These are phyloP conservation scores for Diplotaxis tenuifolia DNA, from an alignment of 345 rosid genomes.

Conservation along the genomic window DNA sequence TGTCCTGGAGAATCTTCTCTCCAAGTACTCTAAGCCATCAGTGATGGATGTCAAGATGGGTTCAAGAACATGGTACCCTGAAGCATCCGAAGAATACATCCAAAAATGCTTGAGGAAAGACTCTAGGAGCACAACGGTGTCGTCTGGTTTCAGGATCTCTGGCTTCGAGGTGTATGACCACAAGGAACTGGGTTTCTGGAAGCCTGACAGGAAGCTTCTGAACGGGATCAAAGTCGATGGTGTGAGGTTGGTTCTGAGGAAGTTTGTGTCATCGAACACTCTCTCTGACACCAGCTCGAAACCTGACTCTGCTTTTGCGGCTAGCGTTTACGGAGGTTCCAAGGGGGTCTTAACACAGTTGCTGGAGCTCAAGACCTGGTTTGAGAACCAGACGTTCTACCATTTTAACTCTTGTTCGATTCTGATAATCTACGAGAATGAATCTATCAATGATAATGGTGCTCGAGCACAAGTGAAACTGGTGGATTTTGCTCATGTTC, in stretches of 20 bases:
- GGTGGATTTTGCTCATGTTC: constrained; percentile 90
- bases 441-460: constrained; percentile 33
- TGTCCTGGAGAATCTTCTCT: constrained; percentile 60
- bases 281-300: constrained; percentile 29
- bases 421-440: constrained; percentile 67
- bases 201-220: constrained; percentile 57
- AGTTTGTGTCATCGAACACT: constrained; percentile 75
- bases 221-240: constrained; percentile 44
- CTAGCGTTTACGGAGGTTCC: constrained; percentile 57
- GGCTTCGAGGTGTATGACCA: constrained; percentile 58
- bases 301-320: constrained; percentile 63
- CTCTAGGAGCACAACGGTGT: constrained; percentile 45
- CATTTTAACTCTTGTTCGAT: constrained; percentile 90
- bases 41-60: constrained; percentile 90
- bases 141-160: constrained; percentile 74
- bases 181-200: constrained; percentile 57
- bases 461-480: constrained; percentile 60
- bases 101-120: constrained; percentile 68
- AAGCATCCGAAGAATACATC: constrained; percentile 69
- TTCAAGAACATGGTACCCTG: constrained; percentile 92
- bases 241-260: constrained; percentile 55
- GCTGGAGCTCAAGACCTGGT: constrained; percentile 83
- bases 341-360: constrained; percentile 70
- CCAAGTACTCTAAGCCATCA: constrained; percentile 47
- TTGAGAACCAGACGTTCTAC: constrained; percentile 81